Base-by-base conservation (phyloP, 2,329 filamentous ascomycete genomes). In the Trichoderma endophyticum region DNA sequence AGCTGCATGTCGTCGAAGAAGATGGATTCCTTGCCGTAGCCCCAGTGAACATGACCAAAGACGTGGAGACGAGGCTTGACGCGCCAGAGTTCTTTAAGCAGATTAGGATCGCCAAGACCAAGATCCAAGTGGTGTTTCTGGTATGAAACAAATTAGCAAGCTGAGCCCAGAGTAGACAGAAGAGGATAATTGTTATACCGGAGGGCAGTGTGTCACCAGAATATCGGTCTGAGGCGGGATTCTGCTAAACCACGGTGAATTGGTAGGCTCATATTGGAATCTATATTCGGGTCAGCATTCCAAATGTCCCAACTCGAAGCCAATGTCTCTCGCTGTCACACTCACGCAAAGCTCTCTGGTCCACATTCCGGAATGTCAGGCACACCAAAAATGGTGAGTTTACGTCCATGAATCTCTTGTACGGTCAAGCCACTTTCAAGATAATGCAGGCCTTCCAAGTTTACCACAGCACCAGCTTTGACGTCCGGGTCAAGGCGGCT, bases 11-110 rank as follows among this genome's bases (percentile, higher is more conserved):
- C 87, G 79, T 96, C 93, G 86, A 92, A 97, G 81, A 89, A 92
- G 11, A 92, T 86, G 0, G 89, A 81, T 77, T 94, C 90, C 57
- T 84, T 84, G 18, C 94, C 94, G 60, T 92, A 88, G 9, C 89
- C 92, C 77, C 87, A 92, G 82, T 97, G 94, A 28, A 95, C 87
- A 81, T 97, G 94, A 1, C 94, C 94, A 79, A 96, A 97, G 62
- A 97, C 87, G 80, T 97, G 93, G 15, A 97, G 83, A 14, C 84
- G 84, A 0, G 94, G 94, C 73, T 88, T 90, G 12, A 94, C 89
- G 43, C 92, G 88, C 90, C 92, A 93, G 21, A 92, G 81, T 77
- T 97, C 94, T 15, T 85, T 82, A 6, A 95, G 85, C 6, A 97
- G 86, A 71, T 88, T 86, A 7, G 90, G 88, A 75, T 92, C 95